Evolutionary conservation across 139 green algal genomes (phyloP).

Genomic region (Chara braunii): DNA sequence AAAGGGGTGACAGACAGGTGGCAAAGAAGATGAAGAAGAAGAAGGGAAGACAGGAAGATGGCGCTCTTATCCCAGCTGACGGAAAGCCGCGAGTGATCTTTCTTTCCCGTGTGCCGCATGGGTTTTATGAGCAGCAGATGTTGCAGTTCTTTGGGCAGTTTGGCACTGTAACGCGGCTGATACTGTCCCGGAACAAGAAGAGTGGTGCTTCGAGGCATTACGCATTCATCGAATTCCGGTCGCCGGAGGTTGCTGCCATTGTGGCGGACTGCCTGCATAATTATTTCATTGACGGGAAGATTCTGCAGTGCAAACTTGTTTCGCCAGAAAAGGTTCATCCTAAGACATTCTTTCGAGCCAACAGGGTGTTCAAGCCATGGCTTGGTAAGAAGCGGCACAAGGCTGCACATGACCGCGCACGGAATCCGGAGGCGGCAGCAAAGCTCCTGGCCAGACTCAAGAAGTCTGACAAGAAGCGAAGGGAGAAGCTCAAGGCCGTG

Average conservation of each 20-base stretch:
- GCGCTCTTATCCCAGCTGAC: too few relatives aligned
- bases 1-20: too few relatives aligned
- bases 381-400: too few relatives aligned
- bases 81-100: slow-evolving; percentile 40
- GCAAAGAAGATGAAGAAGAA: too few relatives aligned
- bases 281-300: slow-evolving; percentile 43
- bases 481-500: slow-evolving; percentile 5
- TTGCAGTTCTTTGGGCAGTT: slow-evolving; percentile 48
- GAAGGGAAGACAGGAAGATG: too few relatives aligned
- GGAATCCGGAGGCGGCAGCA: too few relatives aligned
- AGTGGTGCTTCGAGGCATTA: slow-evolving; percentile 46
- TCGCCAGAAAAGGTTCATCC: slow-evolving; percentile 16
- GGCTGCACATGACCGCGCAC: too few relatives aligned
- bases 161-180: slow-evolving; percentile 36
- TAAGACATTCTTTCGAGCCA: slow-evolving; percentile 22
- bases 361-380: too few relatives aligned
- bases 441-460: neutral
- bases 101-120: slow-evolving; percentile 46
- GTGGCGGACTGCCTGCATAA: slow-evolving; percentile 48
- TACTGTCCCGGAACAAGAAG: slow-evolving; percentile 47
- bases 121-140: slow-evolving; percentile 52
- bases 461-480: slow-evolving; percentile 2
- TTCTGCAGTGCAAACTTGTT: slow-evolving; percentile 35
- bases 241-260: slow-evolving; percentile 42
- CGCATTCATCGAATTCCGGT: slow-evolving; percentile 50